Evolutionary conservation across 345 rosid genomes (phyloP), one percentile per base, ranked within the genome.

Genomic region (Gossypium arboreum): DNA sequence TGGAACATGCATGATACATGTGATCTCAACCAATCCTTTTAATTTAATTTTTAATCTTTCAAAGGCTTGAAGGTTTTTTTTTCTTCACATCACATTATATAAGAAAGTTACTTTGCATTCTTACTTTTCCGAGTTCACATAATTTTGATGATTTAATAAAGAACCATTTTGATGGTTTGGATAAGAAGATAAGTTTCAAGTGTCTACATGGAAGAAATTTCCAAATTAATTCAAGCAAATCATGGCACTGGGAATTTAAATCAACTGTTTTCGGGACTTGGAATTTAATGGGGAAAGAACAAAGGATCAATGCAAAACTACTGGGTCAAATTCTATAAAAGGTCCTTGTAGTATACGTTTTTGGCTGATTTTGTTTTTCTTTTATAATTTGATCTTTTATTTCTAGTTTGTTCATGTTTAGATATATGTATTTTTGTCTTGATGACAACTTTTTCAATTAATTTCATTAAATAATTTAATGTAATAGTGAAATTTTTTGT

Each of bases 161-260:
- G 9, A 2, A 22, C 39, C n/a, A 13, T 1, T 12, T 18, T 13
- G 27, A 57, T 13, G 18, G 18, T 22, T 44, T 43, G 65, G 75
- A 72, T 22, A n/a, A 54, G 43, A 71, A 17, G 48, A 39, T 71
- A 27, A 68, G 58, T 54, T 54, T 54, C 58, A 54, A n/a, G 58
- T 54, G 15, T 11, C 52, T 48, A 12, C 15, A 48, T 48, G 15
- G 15, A 11, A 48, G 54, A 11, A 34, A 51, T 16, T 70, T 27
- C 24, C 58, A 17, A 29, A 25, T 56, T 18, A 18, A n/a, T 56
- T 17, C 60, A 56, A 56, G 60, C 60, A 56, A 34, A 56, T 34
- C 25, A 51, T 16, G 20, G 58, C n/a, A 54, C 57, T 54, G 18
- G n/a, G 57, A 54, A 54, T 54, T 17, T 17, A 54, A 54, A 34